Conservation (phyloP, 208 protist species). For the Crithidia mellificae region DNA sequence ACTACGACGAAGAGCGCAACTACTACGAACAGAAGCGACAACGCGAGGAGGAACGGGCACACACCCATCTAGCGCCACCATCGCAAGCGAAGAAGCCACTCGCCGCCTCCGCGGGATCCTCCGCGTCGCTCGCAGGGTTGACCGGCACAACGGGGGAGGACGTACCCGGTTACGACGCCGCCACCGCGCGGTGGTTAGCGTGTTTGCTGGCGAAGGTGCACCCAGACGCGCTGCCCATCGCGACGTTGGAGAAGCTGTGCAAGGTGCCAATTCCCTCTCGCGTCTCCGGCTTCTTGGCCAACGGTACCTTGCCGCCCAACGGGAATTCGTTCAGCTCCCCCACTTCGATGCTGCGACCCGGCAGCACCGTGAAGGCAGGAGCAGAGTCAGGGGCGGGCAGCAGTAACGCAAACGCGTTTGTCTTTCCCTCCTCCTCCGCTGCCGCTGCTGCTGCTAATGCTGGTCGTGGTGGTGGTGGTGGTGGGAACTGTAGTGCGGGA, state of each 20-base stretch:
- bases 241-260: slow-evolving; percentile 35
- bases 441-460: background rate
- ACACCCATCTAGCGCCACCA: background rate
- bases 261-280: slow-evolving; percentile 17
- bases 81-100: background rate
- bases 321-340: background rate
- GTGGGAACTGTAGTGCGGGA: no score
- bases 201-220: slow-evolving; percentile 48
- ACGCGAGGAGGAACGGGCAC: background rate
- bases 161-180: slow-evolving; percentile 18
- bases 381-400: background rate
- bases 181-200: slow-evolving; percentile 34
- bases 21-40: slow-evolving; percentile 28
- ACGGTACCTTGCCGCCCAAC: background rate
- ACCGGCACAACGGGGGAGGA: slow-evolving; percentile 3
- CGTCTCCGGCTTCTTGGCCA: background rate
- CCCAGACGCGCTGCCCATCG: slow-evolving; percentile 48
- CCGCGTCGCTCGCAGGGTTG: background rate
- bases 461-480: no score
- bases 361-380: no score
- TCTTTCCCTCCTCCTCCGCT: background rate
- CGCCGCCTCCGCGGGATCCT: background rate
- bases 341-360: background rate
- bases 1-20: slow-evolving; percentile 46
- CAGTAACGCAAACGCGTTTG: background rate